A percentile compares a stretch with the other conserved stretches of the same genome.
Evolutionary conservation across 1,284 basidiomycete species (phyloP).

Genomic region (Boletus smithii): DNA sequence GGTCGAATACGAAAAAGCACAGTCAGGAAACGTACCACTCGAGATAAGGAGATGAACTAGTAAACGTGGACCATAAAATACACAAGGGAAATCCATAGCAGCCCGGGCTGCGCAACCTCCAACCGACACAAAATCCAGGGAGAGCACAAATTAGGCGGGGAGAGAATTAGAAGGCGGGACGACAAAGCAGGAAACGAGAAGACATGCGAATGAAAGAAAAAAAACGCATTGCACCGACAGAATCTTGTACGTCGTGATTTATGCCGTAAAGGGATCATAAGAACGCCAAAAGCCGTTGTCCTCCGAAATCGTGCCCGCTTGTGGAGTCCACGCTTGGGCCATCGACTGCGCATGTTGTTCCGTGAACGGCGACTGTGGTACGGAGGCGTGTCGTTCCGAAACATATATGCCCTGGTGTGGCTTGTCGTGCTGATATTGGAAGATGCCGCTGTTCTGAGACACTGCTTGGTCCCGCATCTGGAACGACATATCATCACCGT

Average conservation of each 20-base stretch:
- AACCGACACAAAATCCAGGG: too few species aligned
- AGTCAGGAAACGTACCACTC: not conserved
- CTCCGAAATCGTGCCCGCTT: slow-evolving; percentile 19
- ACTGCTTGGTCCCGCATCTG: slow-evolving; percentile 19
- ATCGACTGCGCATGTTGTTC: slow-evolving; percentile 21
- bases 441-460: slow-evolving; percentile 17
- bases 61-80: too few species aligned
- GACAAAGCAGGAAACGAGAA: not conserved
- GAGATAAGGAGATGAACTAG: too few species aligned
- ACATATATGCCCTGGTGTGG: slow-evolving; percentile 22
- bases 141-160: too few species aligned
- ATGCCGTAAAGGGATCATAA: slow-evolving; percentile 27
- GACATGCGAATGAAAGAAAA: not conserved
- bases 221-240: too few species aligned
- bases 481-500: slow-evolving; percentile 19
- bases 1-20: too few species aligned
- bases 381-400: slow-evolving; percentile 21
- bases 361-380: slow-evolving; percentile 20
- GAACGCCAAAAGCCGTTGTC: slow-evolving; percentile 24
- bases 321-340: slow-evolving; percentile 20
- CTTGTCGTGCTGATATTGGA: slow-evolving; percentile 26
- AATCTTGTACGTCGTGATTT: slow-evolving; percentile 15
- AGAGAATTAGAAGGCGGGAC: too few species aligned
- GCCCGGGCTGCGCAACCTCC: too few species aligned
- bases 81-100: too few species aligned